Base-by-base conservation (phyloP, 257 asterid species). In the Euphrasia confusa region DNA sequence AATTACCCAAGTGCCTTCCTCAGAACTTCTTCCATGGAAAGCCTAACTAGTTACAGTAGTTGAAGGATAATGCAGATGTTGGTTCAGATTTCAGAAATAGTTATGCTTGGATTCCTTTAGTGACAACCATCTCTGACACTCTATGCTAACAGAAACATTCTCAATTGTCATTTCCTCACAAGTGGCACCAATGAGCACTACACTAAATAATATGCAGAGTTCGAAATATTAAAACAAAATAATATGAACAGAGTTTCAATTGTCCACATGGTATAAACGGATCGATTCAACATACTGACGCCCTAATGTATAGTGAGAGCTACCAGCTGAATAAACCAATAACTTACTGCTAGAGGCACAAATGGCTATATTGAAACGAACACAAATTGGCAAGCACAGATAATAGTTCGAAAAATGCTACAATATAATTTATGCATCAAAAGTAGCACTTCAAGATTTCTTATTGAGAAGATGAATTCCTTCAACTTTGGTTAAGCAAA, bases 111-210 rank as follows among this genome's bases (percentile, higher is more conserved):
- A 2, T 13, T 49, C 55, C 55, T 49, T 5, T 14, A 13, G 26
- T 49, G 10, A 49, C 24, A 7, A 7, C 69, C 40, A 66, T 42
- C 61, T 49, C 55, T 15, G 30, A 47, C 45, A 15, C 33, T 39
- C 64, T 15, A 7, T 39, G 4, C 61, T 60, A 9, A 18, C 14
- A 5, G 52, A 18, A 54, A 49, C 54, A 48, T 48, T 48, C 24
- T 49, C 40, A 35, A 6, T 35, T 7, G 40, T 7, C 40, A 35
- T 35, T 47, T 47, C 53, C 53, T 47, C 53, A 11, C 13, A 47
- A n/a, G 14, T 47, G 14, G 53, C 48, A 47, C 7, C 11, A 47
- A 47, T 47, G 53, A 47, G 53, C 5, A 11, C 53, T 47, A 2
- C 17, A 47, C 3, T 3, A 47, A 47, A 13, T 47, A 47, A 13